Base-by-base conservation (phyloP, 139 green algal species). In the Tetraselmis striata region DNA sequence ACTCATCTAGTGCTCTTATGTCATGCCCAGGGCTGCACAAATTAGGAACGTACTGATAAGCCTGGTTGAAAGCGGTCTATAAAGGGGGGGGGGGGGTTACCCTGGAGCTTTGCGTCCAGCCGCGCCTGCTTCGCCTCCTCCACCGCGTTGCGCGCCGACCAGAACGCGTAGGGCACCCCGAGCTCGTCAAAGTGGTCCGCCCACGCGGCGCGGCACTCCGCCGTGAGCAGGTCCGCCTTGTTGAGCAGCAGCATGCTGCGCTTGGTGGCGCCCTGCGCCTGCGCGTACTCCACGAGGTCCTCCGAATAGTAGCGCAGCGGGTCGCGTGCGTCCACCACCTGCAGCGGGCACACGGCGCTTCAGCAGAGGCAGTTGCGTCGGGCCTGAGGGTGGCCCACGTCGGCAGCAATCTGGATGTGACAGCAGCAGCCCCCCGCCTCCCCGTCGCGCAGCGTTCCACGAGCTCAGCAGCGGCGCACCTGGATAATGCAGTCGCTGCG, bases 171-270 rank as follows among this genome's bases (percentile, higher is more conserved):
- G 24, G 88, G 67, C 22, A 94, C 24, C 18, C 90, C 93, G 28
- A 28, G 26, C 5, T 11, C 1, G 76, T 96, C 90, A 78, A 99
- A 95, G 82, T 97, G 95, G 81, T 94, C 91, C 0, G 95, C 94
- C 96, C 96, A 99, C 22, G 86, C 86, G 1, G 0, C 31, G 23
- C 94, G 85, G 32, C 91, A 84, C 31, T 87, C 82, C 29, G 82
- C 77, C 0, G 94, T 90, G 81, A 99, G 87, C 81, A 99, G 90
- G 90, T 99, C 97, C 2, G 95, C 94, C 89, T 99, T 99, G 92
- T 99, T 99, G 27, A 99, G 92, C 78, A 99, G 88, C 82, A 99
- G 79, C 1, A 86, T 93, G 59, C 59, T 81, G 29, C 75, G 31
- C 91, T 97, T 97, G 81, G 76, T 83, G 45, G 85, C 75, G 82